phyloP scores from a whole-genome alignment of 208 protist genomes.

The Phytomonas serpens region DNA sequence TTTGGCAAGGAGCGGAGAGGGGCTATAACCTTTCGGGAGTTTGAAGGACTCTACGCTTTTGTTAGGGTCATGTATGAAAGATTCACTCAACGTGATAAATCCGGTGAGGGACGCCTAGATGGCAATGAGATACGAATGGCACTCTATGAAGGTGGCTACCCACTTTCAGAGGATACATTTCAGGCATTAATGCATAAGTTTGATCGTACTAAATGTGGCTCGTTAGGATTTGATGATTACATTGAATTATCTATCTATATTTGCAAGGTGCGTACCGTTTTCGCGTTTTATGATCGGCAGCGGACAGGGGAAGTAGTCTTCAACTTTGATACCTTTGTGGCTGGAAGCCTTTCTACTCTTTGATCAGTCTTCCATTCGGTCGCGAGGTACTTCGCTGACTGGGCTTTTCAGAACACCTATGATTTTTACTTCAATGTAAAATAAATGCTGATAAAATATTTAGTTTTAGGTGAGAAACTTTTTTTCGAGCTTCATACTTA shows the following conservation, averaged over 20 bases:
- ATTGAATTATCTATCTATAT: conserved; percentile 86
- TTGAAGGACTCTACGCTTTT: conserved; percentile 63
- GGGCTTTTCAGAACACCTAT: not conserved
- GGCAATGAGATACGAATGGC: conserved; percentile 65
- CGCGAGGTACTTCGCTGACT: not conserved
- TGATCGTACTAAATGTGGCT: conserved; percentile 60
- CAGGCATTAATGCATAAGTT: conserved; percentile 82
- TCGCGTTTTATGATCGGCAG: conserved; percentile 63
- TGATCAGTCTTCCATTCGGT: conserved; percentile 12
- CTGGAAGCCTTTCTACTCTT: conserved; percentile 41
- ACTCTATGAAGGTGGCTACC: conserved; percentile 36
- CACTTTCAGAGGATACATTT: conserved; percentile 61
- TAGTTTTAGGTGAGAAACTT: not conserved
- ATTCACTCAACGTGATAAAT: conserved; percentile 54
- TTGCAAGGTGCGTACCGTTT: conserved; percentile 57
- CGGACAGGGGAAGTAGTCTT: conserved; percentile 62
- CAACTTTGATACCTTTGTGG: conserved; percentile 65
- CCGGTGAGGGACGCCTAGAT: conserved; percentile 46
- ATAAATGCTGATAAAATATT: too few relatives aligned
- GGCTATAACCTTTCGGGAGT: conserved; percentile 64
- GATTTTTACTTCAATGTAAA: not conserved
- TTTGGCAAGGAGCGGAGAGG: conserved; percentile 69
- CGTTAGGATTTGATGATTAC: conserved; percentile 83
- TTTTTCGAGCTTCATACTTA: conserved; percentile 7
- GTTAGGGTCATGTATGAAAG: conserved; percentile 64